Percentiles rank a stretch among this genome's conserved stretches.
Conservation (phyloP, 306 rosid genomes). For the Begonia peltatifolia region DNA sequence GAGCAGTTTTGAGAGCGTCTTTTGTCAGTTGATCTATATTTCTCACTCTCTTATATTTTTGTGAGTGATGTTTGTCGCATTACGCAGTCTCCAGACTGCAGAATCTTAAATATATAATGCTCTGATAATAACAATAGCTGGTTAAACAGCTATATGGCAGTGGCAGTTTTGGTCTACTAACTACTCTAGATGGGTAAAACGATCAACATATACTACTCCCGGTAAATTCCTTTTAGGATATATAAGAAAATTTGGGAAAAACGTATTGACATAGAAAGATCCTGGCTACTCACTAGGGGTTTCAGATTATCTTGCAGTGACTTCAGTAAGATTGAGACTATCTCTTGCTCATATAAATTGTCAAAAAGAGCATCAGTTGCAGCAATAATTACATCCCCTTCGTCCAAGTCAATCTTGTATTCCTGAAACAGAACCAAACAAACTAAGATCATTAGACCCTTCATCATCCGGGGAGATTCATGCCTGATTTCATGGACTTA, state of each 20-base stretch:
- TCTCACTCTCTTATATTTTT: too few species aligned
- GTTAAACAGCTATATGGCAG: too few species aligned
- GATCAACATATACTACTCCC: not conserved
- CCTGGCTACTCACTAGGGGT: constrained; percentile 36
- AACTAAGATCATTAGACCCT: too few species aligned
- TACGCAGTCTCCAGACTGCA: too few species aligned
- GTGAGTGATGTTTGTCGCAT: too few species aligned
- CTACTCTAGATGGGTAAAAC: not conserved
- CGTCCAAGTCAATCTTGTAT: constrained; percentile 32
- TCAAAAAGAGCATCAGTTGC: constrained; percentile 79
- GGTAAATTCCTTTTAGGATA: not conserved
- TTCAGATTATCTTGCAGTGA: constrained; percentile 28
- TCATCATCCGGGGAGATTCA: too few species aligned
- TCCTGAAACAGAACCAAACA: constrained; percentile 4
- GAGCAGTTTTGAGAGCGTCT: too few species aligned
- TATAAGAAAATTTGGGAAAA: not conserved
- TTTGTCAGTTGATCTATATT: too few species aligned
- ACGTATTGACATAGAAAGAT: constrained; percentile 1
- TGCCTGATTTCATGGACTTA: too few species aligned
- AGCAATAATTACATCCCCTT: constrained; percentile 50
- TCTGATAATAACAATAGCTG: too few species aligned
- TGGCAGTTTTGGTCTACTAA: too few species aligned
- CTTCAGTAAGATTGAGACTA: constrained; percentile 30
- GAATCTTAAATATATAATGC: too few species aligned
- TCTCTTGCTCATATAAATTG: constrained; percentile 71